Evolutionary conservation across 1,284 basidiomycete species (phyloP).

Genomic region (Phellinidium pouzarii): DNA sequence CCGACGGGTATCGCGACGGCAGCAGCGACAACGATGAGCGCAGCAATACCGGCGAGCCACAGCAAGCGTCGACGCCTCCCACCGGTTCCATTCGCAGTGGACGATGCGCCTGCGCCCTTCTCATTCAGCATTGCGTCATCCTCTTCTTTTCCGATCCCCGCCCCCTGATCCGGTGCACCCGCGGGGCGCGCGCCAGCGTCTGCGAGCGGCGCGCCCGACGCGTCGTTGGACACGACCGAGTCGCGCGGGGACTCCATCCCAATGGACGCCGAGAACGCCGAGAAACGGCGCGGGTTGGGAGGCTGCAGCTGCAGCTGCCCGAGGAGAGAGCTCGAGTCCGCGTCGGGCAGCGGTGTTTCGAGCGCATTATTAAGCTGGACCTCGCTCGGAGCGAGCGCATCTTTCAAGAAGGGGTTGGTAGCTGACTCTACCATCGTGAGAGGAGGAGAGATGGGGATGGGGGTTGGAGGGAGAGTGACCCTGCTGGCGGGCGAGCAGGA

Average conservation of each 20-base stretch:
- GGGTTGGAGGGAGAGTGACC: too few relatives aligned
- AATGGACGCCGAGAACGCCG: constrained; percentile 3
- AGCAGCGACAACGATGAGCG: constrained; percentile 13
- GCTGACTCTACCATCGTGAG: background rate
- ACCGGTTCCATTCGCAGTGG: background rate
- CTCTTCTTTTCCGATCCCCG: background rate
- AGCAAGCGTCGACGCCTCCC: constrained; percentile 1
- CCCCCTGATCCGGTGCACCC: background rate
- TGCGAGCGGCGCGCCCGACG: background rate
- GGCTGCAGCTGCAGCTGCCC: constrained; percentile 10
- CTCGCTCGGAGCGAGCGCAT: background rate
- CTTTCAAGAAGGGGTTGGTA: background rate
- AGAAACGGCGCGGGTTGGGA: constrained; percentile 15
- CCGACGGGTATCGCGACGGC: constrained; percentile 16
- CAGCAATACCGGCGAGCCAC: constrained; percentile 2
- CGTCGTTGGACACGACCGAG: constrained; percentile 6
- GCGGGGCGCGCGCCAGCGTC: background rate
- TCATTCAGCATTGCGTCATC: background rate
- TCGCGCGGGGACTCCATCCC: constrained; percentile 12
- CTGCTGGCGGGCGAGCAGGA: background rate
- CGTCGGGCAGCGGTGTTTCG: background rate
- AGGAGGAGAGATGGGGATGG: background rate
- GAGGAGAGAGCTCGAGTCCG: background rate
- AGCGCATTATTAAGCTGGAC: background rate
- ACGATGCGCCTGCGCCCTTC: background rate